Percentiles rank a stretch among this genome's conserved stretches.
phyloP scores from a whole-genome alignment of 352 stramenopile species.

The Phytophthora citricola region DNA sequence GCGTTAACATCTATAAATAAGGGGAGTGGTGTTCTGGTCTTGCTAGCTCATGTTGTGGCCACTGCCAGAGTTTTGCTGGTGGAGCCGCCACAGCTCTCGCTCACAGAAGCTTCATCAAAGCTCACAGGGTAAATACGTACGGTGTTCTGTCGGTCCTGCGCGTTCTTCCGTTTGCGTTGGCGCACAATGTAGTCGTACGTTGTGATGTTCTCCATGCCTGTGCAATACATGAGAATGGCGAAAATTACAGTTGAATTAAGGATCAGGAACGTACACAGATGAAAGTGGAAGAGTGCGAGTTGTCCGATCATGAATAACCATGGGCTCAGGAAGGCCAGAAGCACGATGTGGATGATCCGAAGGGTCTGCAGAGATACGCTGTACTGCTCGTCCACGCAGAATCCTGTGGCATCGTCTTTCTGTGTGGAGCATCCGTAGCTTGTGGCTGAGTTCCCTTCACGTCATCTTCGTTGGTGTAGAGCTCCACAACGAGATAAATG shows the following conservation, averaged over 20 bases:
- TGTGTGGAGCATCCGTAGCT: slow-evolving; percentile 65
- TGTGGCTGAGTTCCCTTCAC: slow-evolving; percentile 60
- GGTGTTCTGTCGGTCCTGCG: slow-evolving; percentile 59
- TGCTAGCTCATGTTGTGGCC: slow-evolving; percentile 7
- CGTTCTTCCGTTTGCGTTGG: slow-evolving; percentile 78
- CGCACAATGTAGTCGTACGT: slow-evolving; percentile 91
- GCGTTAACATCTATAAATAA: slow-evolving; percentile 34
- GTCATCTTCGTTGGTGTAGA: slow-evolving; percentile 52
- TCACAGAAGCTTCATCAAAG: slow-evolving; percentile 17
- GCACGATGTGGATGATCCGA: slow-evolving; percentile 65
- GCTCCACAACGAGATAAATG: slow-evolving; percentile 60
- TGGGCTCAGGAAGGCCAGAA: slow-evolving; percentile 71
- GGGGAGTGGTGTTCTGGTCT: slow-evolving; percentile 14
- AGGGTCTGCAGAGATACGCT: slow-evolving; percentile 62
- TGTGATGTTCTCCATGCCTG: slow-evolving; percentile 83
- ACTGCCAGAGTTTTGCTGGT: slow-evolving; percentile 19
- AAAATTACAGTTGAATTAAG: slow-evolving; percentile 1
- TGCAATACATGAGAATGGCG: background rate
- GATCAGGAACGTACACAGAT: slow-evolving; percentile 68
- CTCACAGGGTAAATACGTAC: slow-evolving; percentile 79
- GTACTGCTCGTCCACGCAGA: slow-evolving; percentile 66
- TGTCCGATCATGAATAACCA: slow-evolving; percentile 85
- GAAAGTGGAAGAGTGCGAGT: slow-evolving; percentile 84
- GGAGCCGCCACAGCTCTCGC: slow-evolving; percentile 19
- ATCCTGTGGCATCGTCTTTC: slow-evolving; percentile 49